These are phyloP conservation scores for Claviceps sorghi DNA, from an alignment of 2,329 filamentous ascomycete genomes.

Conservation along the genomic window DNA sequence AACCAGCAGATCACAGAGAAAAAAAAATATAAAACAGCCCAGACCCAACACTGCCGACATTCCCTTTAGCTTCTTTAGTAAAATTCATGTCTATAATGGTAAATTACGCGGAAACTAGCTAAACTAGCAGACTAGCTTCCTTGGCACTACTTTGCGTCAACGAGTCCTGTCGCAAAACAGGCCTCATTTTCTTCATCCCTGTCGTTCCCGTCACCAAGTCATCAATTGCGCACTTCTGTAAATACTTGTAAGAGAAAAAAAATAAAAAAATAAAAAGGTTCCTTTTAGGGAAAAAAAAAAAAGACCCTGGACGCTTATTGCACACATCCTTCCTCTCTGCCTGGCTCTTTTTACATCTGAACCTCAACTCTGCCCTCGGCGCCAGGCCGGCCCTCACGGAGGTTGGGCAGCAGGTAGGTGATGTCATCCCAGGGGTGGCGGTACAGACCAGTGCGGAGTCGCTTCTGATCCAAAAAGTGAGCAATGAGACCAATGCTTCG, in stretches of 20 bases:
- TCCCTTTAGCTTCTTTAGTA: background rate
- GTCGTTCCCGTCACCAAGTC: conserved; percentile 13
- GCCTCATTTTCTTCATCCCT: background rate
- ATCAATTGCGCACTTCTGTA: conserved; percentile 17
- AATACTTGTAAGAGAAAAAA: background rate
- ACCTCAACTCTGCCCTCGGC: conserved; percentile 84
- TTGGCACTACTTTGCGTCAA: conserved; percentile 20
- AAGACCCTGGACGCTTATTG: conserved; percentile 15
- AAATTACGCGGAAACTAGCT: conserved; percentile 6
- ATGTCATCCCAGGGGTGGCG: conserved; percentile 99
- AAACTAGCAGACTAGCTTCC: conserved; percentile 12
- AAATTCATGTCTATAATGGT: conserved; percentile 17
- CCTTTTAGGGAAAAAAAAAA: background rate
- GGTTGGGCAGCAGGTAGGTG: conserved; percentile 78
- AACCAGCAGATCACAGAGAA: too few relatives aligned
- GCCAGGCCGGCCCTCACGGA: conserved; percentile 56
- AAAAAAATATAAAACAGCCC: background rate
- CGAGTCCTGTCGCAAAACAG: conserved; percentile 4
- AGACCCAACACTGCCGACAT: background rate
- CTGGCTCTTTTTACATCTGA: conserved; percentile 44
- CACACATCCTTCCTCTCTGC: conserved; percentile 1
- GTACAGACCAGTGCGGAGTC: conserved; percentile 95
- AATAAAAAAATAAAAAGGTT: background rate
- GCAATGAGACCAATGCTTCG: conserved; percentile 98
- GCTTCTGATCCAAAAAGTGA: conserved; percentile 99